Base-by-base conservation (phyloP, 2,329 filamentous ascomycete species). In the Colletotrichum cereale region DNA sequence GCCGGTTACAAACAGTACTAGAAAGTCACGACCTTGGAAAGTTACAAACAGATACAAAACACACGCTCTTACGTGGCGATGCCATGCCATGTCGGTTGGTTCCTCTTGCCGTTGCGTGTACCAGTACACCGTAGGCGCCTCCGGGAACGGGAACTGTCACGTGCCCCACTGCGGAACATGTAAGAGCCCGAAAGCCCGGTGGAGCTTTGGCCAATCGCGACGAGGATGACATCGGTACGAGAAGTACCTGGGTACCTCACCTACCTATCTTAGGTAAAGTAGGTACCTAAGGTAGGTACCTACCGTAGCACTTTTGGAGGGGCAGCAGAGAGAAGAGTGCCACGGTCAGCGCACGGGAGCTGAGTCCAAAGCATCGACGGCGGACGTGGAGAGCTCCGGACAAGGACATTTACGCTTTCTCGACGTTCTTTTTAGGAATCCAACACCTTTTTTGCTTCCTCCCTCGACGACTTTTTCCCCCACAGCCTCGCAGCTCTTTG, bases 371-470 rank as follows among this genome's bases (percentile, higher is more conserved):
- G 53, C 31, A 29, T 61, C 42, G 63, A 50, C 63, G 63, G 67
- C 56, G 56, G 16, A 40, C 63, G 62, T 66, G 67, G 67, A 71
- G 67, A 71, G 67, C 67, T 67, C 67, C 67, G 67, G 40, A 40
- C 48, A 56, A 21, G 24, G 31, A 29, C 5, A 2, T 7, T 7
- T 7, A 44, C 47, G 48, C 6, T 29, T 24, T 34, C 31, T 34
- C 8, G 4, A 24, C 44, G 5, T 47, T 47, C n/a, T 24, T 24
- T n/a, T 44, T 10, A n/a, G 21, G 21, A n/a, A 44, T 4, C 3
- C 40, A 44, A n/a, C 21, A 44, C 42, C 21, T 44, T 16, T 11
- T n/a, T 11, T 3, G 10, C 26, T 7, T 52, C 1, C 21, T 29
- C 26, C 48, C 14, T 31, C 47, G 12, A 26, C 40, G 16, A 11